Percentiles rank a stretch among this genome's conserved stretches.
phyloP scores from a whole-genome alignment of 2,329 filamentous ascomycete species.

The Pestalotiopsis sp. region DNA sequence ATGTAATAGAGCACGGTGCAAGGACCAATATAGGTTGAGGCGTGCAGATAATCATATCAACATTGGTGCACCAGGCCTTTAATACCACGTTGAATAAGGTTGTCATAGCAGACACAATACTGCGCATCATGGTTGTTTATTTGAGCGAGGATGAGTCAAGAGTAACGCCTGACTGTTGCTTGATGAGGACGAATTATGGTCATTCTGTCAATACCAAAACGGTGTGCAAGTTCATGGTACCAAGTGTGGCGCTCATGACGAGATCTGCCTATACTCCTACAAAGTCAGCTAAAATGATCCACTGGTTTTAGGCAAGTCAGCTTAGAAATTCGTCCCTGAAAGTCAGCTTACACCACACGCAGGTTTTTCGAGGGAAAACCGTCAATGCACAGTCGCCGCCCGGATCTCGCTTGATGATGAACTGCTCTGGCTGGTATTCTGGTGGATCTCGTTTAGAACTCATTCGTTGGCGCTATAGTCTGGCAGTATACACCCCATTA shows the following conservation, averaged over 20 bases:
- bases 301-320: background rate
- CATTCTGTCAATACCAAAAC: background rate
- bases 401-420: background rate
- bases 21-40: background rate
- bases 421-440: background rate
- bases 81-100: background rate
- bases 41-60: background rate
- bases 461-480: background rate
- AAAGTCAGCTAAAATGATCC: background rate
- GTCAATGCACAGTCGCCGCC: background rate
- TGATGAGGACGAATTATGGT: background rate
- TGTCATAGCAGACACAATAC: background rate
- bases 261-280: background rate
- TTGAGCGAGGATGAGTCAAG: background rate
- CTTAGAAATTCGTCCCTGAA: background rate
- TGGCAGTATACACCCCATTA: background rate
- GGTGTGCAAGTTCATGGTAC: background rate
- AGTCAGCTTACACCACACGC: conserved; percentile 5
- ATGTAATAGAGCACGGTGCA: background rate
- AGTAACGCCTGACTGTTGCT: background rate
- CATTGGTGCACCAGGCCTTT: background rate
- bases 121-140: background rate
- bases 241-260: background rate
- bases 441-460: background rate
- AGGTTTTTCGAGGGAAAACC: background rate